These are phyloP conservation scores for Mrakia gelida DNA, from an alignment of 768 basidiomycete species.

Conservation along the genomic window DNA sequence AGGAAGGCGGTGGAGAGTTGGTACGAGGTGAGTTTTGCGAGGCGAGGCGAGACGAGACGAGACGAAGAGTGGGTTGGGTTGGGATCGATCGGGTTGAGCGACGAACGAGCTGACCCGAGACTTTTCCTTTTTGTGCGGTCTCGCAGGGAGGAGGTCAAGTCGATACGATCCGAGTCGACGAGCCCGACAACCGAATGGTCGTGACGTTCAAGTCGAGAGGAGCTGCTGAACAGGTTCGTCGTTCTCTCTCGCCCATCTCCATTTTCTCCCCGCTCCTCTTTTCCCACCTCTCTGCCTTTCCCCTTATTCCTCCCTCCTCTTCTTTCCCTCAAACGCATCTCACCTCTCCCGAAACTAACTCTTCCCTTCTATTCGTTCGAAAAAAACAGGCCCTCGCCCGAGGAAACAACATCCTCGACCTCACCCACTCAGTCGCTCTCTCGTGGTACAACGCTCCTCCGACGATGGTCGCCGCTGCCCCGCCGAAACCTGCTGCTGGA, in stretches of 20 bases:
- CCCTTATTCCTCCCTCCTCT: too few relatives aligned
- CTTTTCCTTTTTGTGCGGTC: not conserved
- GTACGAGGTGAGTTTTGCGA: slow-evolving; percentile 68
- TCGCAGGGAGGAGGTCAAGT: slow-evolving; percentile 63
- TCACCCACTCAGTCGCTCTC: slow-evolving; percentile 13
- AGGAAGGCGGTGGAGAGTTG: slow-evolving; percentile 65
- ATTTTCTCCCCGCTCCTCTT: not conserved
- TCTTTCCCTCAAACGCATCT: not conserved
- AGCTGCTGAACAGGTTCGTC: slow-evolving; percentile 67
- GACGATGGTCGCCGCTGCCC: not conserved
- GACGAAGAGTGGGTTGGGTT: not conserved
- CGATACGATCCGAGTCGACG: slow-evolving; percentile 58
- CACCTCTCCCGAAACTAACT: not conserved
- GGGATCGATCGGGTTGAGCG: too few relatives aligned
- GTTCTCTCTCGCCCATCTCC: not conserved
- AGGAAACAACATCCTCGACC: slow-evolving; percentile 29
- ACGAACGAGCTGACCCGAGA: not conserved
- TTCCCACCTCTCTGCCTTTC: not conserved
- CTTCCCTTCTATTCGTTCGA: not conserved
- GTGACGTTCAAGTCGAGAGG: slow-evolving; percentile 67
- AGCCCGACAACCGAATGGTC: slow-evolving; percentile 55
- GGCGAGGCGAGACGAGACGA: slow-evolving; percentile 18
- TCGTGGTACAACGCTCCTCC: slow-evolving; percentile 30
- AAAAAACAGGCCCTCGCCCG: slow-evolving; percentile 22
- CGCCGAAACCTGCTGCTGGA: not conserved